Percentiles rank a stretch among this genome's conserved stretches.
Conservation (phyloP, 2,329 filamentous ascomycete genomes). For the Diplocarpon mali region DNA sequence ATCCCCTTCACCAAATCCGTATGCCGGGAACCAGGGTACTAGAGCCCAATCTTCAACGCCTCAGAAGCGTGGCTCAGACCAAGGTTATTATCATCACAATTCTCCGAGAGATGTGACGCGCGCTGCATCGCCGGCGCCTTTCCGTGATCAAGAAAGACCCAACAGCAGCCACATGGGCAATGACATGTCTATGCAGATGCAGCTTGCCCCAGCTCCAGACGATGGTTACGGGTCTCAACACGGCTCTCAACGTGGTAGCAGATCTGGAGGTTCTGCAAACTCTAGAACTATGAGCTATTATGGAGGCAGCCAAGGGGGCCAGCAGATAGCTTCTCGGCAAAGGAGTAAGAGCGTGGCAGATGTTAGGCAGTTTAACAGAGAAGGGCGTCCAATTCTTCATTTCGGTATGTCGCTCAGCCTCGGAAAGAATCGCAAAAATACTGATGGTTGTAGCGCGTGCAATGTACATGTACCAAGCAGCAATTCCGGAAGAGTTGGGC, state of each 20-base stretch:
- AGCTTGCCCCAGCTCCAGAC: slow-evolving; percentile 45
- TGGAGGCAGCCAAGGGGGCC: slow-evolving; percentile 29
- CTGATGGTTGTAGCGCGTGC: slow-evolving; percentile 58
- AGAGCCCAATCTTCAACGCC: slow-evolving; percentile 29
- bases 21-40: slow-evolving; percentile 31
- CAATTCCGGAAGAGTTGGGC: slow-evolving; percentile 87
- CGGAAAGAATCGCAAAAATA: neutral
- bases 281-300: slow-evolving; percentile 43
- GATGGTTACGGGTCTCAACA: slow-evolving; percentile 49
- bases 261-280: slow-evolving; percentile 35
- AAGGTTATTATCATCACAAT: slow-evolving; percentile 40
- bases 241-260: slow-evolving; percentile 32
- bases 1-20: slow-evolving; percentile 54
- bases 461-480: slow-evolving; percentile 87
- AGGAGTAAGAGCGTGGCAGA: slow-evolving; percentile 83
- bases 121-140: slow-evolving; percentile 34
- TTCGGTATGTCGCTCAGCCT: slow-evolving; percentile 60
- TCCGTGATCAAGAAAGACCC: slow-evolving; percentile 35
- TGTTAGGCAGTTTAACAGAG: slow-evolving; percentile 66
- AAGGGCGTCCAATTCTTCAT: slow-evolving; percentile 80
- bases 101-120: slow-evolving; percentile 35
- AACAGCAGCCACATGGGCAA: slow-evolving; percentile 32
- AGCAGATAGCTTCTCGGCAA: slow-evolving; percentile 34
- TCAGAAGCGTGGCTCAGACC: slow-evolving; percentile 37
- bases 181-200: slow-evolving; percentile 59